Percentiles rank a stretch among this genome's conserved stretches.
Conservation (phyloP, 1,139 yeast genomes). For the Candida pseudoviswanathii region DNA sequence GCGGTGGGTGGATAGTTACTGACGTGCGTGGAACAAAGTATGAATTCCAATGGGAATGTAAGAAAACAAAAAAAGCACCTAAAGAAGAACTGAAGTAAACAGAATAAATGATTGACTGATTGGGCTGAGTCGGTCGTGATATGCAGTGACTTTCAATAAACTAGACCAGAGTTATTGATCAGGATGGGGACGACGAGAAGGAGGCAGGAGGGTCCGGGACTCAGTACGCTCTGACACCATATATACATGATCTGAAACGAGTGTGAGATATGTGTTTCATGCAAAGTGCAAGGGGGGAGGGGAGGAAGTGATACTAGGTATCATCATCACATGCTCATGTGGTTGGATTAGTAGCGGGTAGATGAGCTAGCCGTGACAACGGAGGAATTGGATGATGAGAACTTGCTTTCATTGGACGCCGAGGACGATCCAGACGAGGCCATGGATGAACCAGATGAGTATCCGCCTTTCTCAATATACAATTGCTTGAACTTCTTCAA, state of each 20-base stretch:
- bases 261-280: too few relatives aligned
- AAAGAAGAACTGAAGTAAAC: not conserved
- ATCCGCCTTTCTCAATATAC: slow-evolving; percentile 20
- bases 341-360: not conserved
- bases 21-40: too few relatives aligned
- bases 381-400: slow-evolving; percentile 4
- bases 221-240: too few relatives aligned
- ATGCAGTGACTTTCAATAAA: not conserved
- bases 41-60: too few relatives aligned
- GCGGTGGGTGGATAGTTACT: too few relatives aligned
- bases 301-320: not conserved
- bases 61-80: too few relatives aligned
- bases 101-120: not conserved
- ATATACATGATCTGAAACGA: too few relatives aligned
- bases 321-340: not conserved
- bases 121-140: not conserved
- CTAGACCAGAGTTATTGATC: not conserved
- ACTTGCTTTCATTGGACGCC: not conserved
- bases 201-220: too few relatives aligned
- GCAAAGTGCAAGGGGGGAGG: not conserved
- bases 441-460: not conserved
- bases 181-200: too few relatives aligned
- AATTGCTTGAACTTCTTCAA: slow-evolving; percentile 36
- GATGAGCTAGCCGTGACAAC: slow-evolving; percentile 4
- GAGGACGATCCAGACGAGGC: slow-evolving; percentile 1